phyloP scores from a whole-genome alignment of 192 early-diverging fungal species.

The Powellomyces hirtus region DNA sequence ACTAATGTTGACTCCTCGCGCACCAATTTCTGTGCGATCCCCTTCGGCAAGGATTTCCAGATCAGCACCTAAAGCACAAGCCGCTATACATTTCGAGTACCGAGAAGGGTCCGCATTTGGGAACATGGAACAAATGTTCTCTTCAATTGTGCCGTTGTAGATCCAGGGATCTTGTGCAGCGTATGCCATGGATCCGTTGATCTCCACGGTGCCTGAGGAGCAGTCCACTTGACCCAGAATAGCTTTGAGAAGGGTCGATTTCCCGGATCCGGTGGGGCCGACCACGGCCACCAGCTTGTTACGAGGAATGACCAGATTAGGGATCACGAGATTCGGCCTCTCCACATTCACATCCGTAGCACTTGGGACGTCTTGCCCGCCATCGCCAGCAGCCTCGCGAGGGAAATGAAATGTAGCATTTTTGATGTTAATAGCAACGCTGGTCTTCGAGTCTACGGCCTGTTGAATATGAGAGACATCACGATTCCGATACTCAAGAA shows the following conservation, averaged over 20 bases:
- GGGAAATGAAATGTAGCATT: no score
- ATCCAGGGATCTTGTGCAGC: slow-evolving; percentile 31
- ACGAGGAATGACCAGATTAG: slow-evolving; percentile 35
- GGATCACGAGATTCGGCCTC: no score
- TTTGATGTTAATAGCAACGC: no score
- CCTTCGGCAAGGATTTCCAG: slow-evolving; percentile 30
- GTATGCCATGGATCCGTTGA: slow-evolving; percentile 22
- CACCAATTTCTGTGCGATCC: slow-evolving; percentile 45
- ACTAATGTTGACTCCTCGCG: slow-evolving; percentile 39
- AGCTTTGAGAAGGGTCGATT: slow-evolving; percentile 72
- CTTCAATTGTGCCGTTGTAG: slow-evolving; percentile 22
- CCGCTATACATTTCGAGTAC: slow-evolving; percentile 26
- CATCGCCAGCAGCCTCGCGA: no score
- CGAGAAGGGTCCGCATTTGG: slow-evolving; percentile 16
- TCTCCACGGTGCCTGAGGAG: slow-evolving; percentile 37
- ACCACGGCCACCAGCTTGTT: slow-evolving; percentile 54
- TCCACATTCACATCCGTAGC: no score
- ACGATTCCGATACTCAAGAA: no score
- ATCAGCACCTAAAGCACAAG: slow-evolving; percentile 41
- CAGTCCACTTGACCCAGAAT: slow-evolving; percentile 75
- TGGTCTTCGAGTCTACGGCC: no score
- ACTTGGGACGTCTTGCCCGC: no score
- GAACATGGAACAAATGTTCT: slow-evolving; percentile 35
- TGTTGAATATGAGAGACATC: no score
- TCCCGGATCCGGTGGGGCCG: slow-evolving; percentile 75